Conservation (phyloP, 805 yeast species). For the Kuraishia hungarica region DNA sequence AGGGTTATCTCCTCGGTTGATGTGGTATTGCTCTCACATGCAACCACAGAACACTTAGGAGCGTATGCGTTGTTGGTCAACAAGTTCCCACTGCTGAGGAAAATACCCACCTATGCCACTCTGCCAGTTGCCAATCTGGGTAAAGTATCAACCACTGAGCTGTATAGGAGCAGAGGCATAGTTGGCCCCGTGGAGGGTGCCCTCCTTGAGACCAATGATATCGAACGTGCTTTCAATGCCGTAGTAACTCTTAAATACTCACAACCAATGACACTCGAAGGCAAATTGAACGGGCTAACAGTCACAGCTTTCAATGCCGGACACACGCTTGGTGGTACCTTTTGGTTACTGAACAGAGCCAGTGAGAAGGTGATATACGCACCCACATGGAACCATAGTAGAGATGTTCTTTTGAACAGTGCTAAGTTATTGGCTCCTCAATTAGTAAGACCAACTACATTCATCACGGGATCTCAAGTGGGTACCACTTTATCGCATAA, state of each 20-base stretch:
- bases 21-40: constrained; percentile 75
- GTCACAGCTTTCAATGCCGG: constrained; percentile 88
- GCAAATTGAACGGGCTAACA: constrained; percentile 47
- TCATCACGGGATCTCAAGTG: constrained; percentile 64
- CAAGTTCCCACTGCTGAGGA: constrained; percentile 48
- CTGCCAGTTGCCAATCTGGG: constrained; percentile 87
- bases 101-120: constrained; percentile 77
- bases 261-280: constrained; percentile 61
- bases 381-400: constrained; percentile 91
- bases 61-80: constrained; percentile 64
- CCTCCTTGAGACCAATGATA: constrained; percentile 55
- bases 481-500: constrained; percentile 60
- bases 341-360: constrained; percentile 71
- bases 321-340: constrained; percentile 86
- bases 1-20: constrained; percentile 43
- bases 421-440: constrained; percentile 54
- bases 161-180: constrained; percentile 63
- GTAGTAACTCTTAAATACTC: constrained; percentile 66
- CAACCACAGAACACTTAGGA: constrained; percentile 72
- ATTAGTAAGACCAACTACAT: constrained; percentile 69
- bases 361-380: constrained; percentile 82
- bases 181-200: constrained; percentile 63
- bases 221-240: constrained; percentile 73
- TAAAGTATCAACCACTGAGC: constrained; percentile 75
- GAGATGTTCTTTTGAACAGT: constrained; percentile 74